Conservation (phyloP, 129 eudicot genomes). For the Heracleum sosnowskyi region DNA sequence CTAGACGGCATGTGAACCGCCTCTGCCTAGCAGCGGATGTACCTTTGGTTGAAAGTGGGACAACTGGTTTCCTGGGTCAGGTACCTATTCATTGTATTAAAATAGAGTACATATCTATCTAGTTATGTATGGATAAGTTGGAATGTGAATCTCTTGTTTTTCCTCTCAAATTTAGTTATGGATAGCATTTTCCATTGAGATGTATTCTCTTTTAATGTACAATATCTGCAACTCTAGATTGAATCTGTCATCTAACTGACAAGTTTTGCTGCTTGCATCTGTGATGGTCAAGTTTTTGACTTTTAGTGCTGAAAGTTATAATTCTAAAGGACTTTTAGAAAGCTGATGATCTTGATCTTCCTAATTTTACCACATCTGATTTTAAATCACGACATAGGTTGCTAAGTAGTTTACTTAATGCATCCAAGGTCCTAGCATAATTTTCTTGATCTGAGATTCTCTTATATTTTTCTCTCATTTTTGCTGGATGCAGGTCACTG, state of each 20-base stretch:
- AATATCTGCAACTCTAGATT: not conserved
- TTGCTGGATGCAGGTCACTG: conserved; percentile 64
- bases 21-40: conserved; percentile 96
- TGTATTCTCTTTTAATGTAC: not conserved
- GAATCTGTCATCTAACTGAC: not conserved
- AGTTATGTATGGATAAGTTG: not conserved
- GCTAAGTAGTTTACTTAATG: not conserved
- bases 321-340: not conserved
- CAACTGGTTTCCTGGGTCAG: conserved; percentile 98
- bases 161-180: not conserved
- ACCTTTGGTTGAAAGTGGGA: conserved; percentile 96
- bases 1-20: conserved; percentile 96
- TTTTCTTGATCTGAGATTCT: not conserved
- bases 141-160: not conserved
- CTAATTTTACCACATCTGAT: not conserved
- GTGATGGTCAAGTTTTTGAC: not conserved
- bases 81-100: conserved; percentile 21
- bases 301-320: not conserved
- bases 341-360: not conserved
- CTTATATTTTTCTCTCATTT: not conserved
- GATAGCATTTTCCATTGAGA: not conserved
- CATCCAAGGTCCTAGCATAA: not conserved
- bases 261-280: not conserved
- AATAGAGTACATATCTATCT: not conserved
- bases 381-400: not conserved